phyloP scores from a whole-genome alignment of 73 alveolate genomes.

The Tetrahymena elliotti region DNA sequence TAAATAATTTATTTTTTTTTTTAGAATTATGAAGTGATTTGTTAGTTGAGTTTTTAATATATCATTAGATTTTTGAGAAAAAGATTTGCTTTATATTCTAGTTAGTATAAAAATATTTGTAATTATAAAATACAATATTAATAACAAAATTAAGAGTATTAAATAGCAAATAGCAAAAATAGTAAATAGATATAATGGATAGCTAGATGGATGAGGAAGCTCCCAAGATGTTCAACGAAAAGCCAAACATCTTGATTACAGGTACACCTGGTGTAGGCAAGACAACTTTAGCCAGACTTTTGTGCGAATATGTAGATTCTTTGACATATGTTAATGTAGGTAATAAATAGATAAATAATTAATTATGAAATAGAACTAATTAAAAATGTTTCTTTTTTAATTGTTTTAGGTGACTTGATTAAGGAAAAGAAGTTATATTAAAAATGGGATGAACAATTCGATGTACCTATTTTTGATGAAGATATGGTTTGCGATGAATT shows the following conservation, averaged over 20 bases:
- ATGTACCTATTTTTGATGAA: conserved; percentile 93
- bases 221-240: conserved; percentile 10
- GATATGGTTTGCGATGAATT: conserved; percentile 94
- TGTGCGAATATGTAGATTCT: conserved; percentile 72
- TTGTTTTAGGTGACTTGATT: conserved; percentile 53
- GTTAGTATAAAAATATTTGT: background rate
- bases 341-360: background rate
- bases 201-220: background rate
- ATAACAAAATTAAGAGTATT: background rate
- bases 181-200: background rate
- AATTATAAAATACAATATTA: background rate
- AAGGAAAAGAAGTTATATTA: conserved; percentile 80
- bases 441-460: conserved; percentile 90
- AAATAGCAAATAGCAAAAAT: background rate
- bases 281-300: conserved; percentile 82
- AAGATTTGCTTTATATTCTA: background rate
- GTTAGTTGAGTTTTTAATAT: no score
- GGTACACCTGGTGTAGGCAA: conserved; percentile 99
- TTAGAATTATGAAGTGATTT: no score
- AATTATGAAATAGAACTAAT: background rate
- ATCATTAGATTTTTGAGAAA: no score
- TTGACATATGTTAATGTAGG: conserved; percentile 78
- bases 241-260: conserved; percentile 87
- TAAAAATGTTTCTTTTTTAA: no score
- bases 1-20: no score